Evolutionary conservation across 129 eudicot genomes (phyloP), one percentile per base, ranked within the genome.

Genomic region (Dittrichia graveolens): DNA sequence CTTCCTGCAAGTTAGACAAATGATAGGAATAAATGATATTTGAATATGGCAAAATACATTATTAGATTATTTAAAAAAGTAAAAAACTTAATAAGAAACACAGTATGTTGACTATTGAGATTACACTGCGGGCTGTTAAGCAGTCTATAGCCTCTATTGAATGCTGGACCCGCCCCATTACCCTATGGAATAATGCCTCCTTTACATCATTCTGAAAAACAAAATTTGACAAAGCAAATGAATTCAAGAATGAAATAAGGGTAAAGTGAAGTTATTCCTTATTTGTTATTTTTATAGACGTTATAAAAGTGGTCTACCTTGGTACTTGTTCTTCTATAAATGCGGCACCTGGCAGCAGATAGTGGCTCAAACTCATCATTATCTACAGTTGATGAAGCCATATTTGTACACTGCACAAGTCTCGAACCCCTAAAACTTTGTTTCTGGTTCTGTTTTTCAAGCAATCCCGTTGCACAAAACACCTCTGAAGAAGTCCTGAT

Each of bases 301-400:
- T 15, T 12, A 6, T 34, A 55, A 39, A 6, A 14, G 46, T 6
- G 11, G 15, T 63, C 41, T 61, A 92, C 98, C 98, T 87, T 88
- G 11, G 62, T 60, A 15, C 69, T 83, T 14, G 84, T 74, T 77
- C 79, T 72, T 64, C 61, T 90, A 66, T 75, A 90, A 50, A 84
- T 44, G 10, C 96, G 93, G 77, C 97, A 90, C 74, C 98, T 82
- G 61, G 98, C 98, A 61, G 97, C 89, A 74, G 98, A 85, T 38
- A 82, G 78, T 55, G 86, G 83, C 48, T 87, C 96, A 61, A 65
- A 47, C 58, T 79, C 89, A 65, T 61, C 53, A 14, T 61, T 14
- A 31, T 90, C 86, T 53, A 49, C 54, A 8, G 45, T 69, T 35
- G 77, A 66, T 48, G 87, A 81, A 65, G 73, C 86, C 6, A 5